Conservation (phyloP, 768 basidiomycete genomes). For the Leccinum subgranulosum region DNA sequence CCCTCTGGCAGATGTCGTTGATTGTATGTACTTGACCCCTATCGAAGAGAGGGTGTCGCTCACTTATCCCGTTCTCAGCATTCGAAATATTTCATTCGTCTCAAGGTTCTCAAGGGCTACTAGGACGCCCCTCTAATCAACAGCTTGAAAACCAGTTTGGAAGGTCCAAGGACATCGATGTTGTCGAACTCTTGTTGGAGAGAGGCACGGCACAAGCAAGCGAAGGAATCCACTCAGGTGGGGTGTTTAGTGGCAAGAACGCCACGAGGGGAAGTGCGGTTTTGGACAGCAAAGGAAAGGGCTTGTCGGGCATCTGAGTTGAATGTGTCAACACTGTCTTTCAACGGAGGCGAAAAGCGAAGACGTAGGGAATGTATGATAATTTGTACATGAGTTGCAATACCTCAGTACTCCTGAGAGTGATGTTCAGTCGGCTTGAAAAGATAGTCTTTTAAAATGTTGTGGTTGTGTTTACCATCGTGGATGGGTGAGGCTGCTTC, state of each 20-base stretch:
- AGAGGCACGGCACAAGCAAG: slow-evolving; percentile 58
- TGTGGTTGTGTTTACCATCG: not conserved
- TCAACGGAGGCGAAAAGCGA: not conserved
- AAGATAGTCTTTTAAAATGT: too few relatives aligned
- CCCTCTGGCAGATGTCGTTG: slow-evolving; percentile 74
- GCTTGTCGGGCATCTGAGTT: slow-evolving; percentile 34
- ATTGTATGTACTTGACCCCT: slow-evolving; percentile 49
- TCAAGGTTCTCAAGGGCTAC: slow-evolving; percentile 77
- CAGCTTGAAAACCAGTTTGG: slow-evolving; percentile 75
- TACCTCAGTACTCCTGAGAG: too few relatives aligned
- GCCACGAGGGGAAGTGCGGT: slow-evolving; percentile 32
- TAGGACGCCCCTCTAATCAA: slow-evolving; percentile 75
- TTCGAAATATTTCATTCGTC: slow-evolving; percentile 67
- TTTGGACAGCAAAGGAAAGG: slow-evolving; percentile 41
- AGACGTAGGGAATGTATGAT: not conserved
- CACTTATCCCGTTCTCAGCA: slow-evolving; percentile 38
- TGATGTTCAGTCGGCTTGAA: too few relatives aligned
- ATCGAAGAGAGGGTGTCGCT: not conserved
- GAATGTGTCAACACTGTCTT: not conserved
- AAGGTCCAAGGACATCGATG: slow-evolving; percentile 61
- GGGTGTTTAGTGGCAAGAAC: slow-evolving; percentile 10
- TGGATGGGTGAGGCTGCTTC: not conserved
- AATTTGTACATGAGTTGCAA: not conserved
- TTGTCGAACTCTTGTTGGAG: slow-evolving; percentile 55
- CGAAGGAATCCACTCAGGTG: slow-evolving; percentile 40